phyloP scores from a whole-genome alignment of 345 rosid genomes.

The Brassica carinata region DNA sequence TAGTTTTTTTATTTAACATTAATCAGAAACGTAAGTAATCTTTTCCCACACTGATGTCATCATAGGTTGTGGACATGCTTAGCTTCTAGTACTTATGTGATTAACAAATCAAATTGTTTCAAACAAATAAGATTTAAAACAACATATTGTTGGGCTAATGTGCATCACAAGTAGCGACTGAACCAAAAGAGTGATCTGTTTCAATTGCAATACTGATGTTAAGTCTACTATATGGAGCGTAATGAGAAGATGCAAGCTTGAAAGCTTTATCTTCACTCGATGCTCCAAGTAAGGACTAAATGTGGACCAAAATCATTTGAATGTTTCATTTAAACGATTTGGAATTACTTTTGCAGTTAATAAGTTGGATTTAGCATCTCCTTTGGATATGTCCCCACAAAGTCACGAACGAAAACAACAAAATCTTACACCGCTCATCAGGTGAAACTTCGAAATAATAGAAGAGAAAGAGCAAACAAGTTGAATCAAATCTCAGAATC shows the following conservation, averaged over 20 bases:
- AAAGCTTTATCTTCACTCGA: constrained; percentile 60
- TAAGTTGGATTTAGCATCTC: not conserved
- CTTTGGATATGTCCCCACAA: not conserved
- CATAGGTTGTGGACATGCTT: not conserved
- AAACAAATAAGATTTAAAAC: not conserved
- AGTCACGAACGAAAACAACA: not conserved
- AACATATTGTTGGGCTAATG: not conserved
- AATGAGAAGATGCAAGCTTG: constrained; percentile 69
- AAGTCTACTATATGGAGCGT: constrained; percentile 50
- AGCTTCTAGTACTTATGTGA: not conserved
- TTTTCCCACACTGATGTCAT: not conserved
- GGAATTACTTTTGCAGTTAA: not conserved
- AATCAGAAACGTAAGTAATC: not conserved
- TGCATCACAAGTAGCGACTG: constrained; percentile 28
- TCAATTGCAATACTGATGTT: constrained; percentile 37
- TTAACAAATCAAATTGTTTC: not conserved
- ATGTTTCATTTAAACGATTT: not conserved
- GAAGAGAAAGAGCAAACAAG: not conserved
- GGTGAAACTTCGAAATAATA: not conserved
- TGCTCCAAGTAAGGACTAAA: constrained; percentile 42
- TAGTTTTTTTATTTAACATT: not conserved
- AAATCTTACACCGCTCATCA: not conserved
- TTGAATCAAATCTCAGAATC: not conserved
- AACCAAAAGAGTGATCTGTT: constrained; percentile 43
- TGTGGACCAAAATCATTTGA: not conserved